Evolutionary conservation across 441 rosid species (phyloP).

Genomic region (Brassica balearica): DNA sequence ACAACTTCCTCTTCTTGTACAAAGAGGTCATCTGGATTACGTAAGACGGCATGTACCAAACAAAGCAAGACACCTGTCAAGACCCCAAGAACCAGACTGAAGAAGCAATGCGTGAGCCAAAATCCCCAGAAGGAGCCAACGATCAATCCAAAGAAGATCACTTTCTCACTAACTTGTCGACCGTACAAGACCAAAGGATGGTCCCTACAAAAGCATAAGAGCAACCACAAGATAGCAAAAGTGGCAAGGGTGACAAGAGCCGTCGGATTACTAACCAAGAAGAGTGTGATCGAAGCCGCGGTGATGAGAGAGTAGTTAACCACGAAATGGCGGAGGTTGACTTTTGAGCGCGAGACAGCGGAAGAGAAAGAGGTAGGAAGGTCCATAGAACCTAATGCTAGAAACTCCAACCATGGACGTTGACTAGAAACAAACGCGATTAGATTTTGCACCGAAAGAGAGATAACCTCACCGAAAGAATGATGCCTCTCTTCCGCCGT

Average conservation of each 20-base stretch:
- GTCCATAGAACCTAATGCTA: slow-evolving; percentile 46
- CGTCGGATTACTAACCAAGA: slow-evolving; percentile 39
- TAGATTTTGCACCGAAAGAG: slow-evolving; percentile 54
- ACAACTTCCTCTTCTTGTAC: slow-evolving; percentile 40
- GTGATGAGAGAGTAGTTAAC: slow-evolving; percentile 51
- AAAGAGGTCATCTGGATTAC: slow-evolving; percentile 48
- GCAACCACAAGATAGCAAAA: slow-evolving; percentile 49
- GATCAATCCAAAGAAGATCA: slow-evolving; percentile 40
- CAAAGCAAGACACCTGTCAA: slow-evolving; percentile 42
- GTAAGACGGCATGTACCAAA: slow-evolving; percentile 46
- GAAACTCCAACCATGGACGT: slow-evolving; percentile 61
- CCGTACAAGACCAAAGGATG: slow-evolving; percentile 52
- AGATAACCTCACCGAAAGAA: slow-evolving; percentile 46
- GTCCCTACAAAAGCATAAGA: slow-evolving; percentile 51
- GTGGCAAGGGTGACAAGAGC: slow-evolving; percentile 44
- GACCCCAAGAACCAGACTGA: slow-evolving; percentile 46
- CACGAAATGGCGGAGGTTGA: slow-evolving; percentile 46
- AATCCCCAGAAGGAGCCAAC: slow-evolving; percentile 45
- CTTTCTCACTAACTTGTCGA: slow-evolving; percentile 41
- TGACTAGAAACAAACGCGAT: slow-evolving; percentile 47
- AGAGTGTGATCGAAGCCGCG: slow-evolving; percentile 40
- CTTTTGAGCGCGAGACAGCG: slow-evolving; percentile 38
- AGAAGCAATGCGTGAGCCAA: slow-evolving; percentile 48
- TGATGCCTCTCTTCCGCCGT: slow-evolving; percentile 13
- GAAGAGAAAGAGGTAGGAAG: slow-evolving; percentile 46